phyloP scores from a whole-genome alignment of 1,284 basidiomycete genomes.

The Crucibulum parvulum region DNA sequence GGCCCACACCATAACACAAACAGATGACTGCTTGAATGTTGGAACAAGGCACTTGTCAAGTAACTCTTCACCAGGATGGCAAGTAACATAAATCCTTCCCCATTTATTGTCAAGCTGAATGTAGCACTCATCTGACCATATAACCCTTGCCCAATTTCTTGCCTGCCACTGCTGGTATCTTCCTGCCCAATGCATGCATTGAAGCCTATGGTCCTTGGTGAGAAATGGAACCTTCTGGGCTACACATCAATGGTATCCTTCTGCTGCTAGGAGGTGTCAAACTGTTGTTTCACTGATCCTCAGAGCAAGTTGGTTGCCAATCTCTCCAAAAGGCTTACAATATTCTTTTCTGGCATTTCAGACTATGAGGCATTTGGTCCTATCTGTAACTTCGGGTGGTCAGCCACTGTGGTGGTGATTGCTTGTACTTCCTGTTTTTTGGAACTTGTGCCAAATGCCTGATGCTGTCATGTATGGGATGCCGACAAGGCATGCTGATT shows the following conservation, averaged over 20 bases:
- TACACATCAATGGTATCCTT: slow-evolving; percentile 23
- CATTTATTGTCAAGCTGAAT: slow-evolving; percentile 6
- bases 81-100: slow-evolving; percentile 9
- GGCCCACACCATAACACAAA: neutral
- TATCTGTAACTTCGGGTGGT: neutral
- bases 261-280: slow-evolving; percentile 8
- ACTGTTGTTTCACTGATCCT: slow-evolving; percentile 11
- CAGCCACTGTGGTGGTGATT: neutral
- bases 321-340: neutral
- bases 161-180: neutral
- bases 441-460: neutral
- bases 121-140: slow-evolving; percentile 17
- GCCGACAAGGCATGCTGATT: neutral
- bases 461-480: neutral
- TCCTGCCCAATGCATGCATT: slow-evolving; percentile 19
- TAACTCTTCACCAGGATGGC: neutral
- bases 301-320: neutral
- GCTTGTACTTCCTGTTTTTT: neutral
- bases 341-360: neutral
- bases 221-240: slow-evolving; percentile 25
- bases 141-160: slow-evolving; percentile 7
- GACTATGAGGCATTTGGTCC: neutral
- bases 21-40: neutral
- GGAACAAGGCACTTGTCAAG: neutral
- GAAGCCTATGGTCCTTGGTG: slow-evolving; percentile 11